Conservation (phyloP, 495 filamentous ascomycete species). For the Aspergillus incahuasiensis region DNA sequence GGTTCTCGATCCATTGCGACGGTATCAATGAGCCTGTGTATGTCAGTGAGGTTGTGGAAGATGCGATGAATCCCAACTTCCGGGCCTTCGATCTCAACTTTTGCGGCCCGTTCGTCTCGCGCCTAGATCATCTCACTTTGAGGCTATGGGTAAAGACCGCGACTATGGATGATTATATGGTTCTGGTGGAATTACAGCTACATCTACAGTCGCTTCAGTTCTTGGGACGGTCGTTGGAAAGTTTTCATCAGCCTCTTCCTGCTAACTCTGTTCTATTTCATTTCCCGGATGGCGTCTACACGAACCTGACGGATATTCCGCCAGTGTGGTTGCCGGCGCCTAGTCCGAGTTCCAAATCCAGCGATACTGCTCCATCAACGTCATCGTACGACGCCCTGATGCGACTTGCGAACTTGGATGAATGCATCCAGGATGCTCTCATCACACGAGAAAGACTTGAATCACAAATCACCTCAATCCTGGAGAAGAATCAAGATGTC, state of each 20-base stretch:
- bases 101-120: slow-evolving; percentile 60
- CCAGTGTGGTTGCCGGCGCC: slow-evolving; percentile 31
- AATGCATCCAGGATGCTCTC: slow-evolving; percentile 88
- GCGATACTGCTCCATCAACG: slow-evolving; percentile 45
- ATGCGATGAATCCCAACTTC: slow-evolving; percentile 87
- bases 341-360: slow-evolving; percentile 20
- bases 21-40: slow-evolving; percentile 70
- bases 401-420: slow-evolving; percentile 81
- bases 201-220: slow-evolving; percentile 70
- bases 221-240: slow-evolving; percentile 71
- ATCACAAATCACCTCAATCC: slow-evolving; percentile 68
- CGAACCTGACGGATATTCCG: slow-evolving; percentile 58
- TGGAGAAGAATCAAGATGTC: slow-evolving; percentile 49
- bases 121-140: slow-evolving; percentile 59
- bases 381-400: slow-evolving; percentile 90
- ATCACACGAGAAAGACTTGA: slow-evolving; percentile 70
- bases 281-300: slow-evolving; percentile 86
- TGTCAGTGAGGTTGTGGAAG: slow-evolving; percentile 76
- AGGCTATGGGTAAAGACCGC: slow-evolving; percentile 72
- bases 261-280: slow-evolving; percentile 84
- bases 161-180: slow-evolving; percentile 51
- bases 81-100: slow-evolving; percentile 74
- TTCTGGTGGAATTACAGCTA: slow-evolving; percentile 69
- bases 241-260: slow-evolving; percentile 70
- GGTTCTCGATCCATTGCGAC: slow-evolving; percentile 78